A percentile compares a stretch with the other conserved stretches of the same genome.
Conservation (phyloP, 306 rosid genomes). For the Quercus gilva region DNA sequence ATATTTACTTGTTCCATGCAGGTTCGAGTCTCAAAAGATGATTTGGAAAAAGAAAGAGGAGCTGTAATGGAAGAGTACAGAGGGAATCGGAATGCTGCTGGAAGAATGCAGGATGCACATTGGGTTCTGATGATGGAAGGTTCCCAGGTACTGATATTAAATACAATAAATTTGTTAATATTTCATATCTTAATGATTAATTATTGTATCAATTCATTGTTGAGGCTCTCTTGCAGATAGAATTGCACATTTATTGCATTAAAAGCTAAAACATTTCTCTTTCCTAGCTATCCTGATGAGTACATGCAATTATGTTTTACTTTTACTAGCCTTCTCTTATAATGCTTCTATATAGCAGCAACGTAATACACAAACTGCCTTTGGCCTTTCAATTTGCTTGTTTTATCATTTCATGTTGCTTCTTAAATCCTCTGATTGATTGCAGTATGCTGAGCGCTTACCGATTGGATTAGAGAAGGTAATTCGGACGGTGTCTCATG, state of each 20-base stretch:
- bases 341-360: not conserved
- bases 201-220: not conserved
- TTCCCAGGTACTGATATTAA: conserved; percentile 58
- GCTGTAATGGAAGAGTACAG: conserved; percentile 95
- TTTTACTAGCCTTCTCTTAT: not conserved
- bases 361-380: not conserved
- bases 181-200: not conserved
- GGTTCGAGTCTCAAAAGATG: conserved; percentile 86
- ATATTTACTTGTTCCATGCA: conserved; percentile 29
- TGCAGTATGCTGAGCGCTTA: conserved; percentile 93
- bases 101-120: conserved; percentile 96
- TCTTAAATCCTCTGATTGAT: conserved; percentile 22
- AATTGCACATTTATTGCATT: not conserved
- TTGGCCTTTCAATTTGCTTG: not conserved
- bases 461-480: conserved; percentile 92
- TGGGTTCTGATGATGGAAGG: conserved; percentile 90
- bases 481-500: conserved; percentile 71
- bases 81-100: conserved; percentile 84
- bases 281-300: not conserved
- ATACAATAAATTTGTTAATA: not conserved
- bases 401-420: conserved; percentile 8
- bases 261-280: not conserved
- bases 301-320: not conserved
- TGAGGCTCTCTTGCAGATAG: not conserved
- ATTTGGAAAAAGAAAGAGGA: conserved; percentile 86